Evolutionary conservation across 371 early-diverging fungal genomes (phyloP), one percentile per base, ranked within the genome.

Genomic region (Massospora cicadina): DNA sequence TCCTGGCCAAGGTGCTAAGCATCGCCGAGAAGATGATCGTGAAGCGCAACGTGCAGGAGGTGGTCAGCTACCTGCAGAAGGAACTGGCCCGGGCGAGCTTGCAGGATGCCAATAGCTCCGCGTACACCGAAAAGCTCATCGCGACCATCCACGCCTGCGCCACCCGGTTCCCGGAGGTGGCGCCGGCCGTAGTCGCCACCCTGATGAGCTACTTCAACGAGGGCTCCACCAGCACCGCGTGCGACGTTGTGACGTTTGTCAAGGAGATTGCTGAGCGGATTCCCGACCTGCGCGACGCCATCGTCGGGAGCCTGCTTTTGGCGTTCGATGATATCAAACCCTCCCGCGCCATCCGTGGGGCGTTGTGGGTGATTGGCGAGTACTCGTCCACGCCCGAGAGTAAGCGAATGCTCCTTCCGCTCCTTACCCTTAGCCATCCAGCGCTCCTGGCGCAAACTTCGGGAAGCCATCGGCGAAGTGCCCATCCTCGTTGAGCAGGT

Each of bases 321-420:
- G 80, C 87, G 12, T 91, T 97, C 71, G 71, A 72, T 55, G 91
- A 93, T 57, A 87, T 98, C 77, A 92, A 90, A 72, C 87, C 90
- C 1, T 92, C 95, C 67, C 86, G 95, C 72, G 97, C 97, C 3
- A 85, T 96, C 73, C 87, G 99, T 65, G 93, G 94, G 32, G 96
- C 93, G 21, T 83, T 99, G 64, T 94, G 95, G 91, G 91, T 98
- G 67, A 79, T 99, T 66, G 93, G 94, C 62, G 95, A 94, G 76
- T 94, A 93, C 71, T 85, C 90, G 60, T 72, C 81, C 67, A 81
- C 79, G 63, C 69, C 67, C 5, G 69, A 78, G 64, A 55, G 73
- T 71, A 65, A 24, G 64, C 27, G 23, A 33, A 7, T 21, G 30
- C 17, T 23, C 28, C 43, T 58, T 65, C 29, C 60, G 61, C 25